These are phyloP conservation scores for Ophiostoma montium DNA, from an alignment of 2,329 filamentous ascomycete species.

Conservation along the genomic window DNA sequence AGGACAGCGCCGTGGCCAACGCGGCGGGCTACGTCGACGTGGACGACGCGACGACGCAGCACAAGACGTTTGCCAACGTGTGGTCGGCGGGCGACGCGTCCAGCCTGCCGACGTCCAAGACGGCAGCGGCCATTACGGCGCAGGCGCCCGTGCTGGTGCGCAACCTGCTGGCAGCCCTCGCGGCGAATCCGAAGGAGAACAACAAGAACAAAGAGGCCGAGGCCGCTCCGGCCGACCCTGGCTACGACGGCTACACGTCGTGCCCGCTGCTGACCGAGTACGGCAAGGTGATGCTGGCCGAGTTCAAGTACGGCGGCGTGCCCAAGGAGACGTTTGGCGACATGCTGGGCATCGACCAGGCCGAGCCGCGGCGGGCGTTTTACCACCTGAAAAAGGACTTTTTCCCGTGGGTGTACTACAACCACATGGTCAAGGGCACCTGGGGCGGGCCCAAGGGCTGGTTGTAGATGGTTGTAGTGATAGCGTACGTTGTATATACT, in stretches of 20 bases:
- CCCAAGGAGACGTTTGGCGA: slow-evolving; percentile 30
- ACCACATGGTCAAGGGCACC: slow-evolving; percentile 37
- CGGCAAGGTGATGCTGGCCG: slow-evolving; percentile 30
- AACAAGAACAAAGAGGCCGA: too few species aligned
- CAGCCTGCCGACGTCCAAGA: slow-evolving; percentile 41
- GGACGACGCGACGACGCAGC: slow-evolving; percentile 35
- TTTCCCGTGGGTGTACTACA: slow-evolving; percentile 43
- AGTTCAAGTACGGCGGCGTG: slow-evolving; percentile 33
- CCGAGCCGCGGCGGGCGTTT: slow-evolving; percentile 23
- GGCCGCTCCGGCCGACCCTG: slow-evolving; percentile 20
- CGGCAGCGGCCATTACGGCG: slow-evolving; percentile 29
- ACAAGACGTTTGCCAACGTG: slow-evolving; percentile 40
- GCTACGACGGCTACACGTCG: slow-evolving; percentile 30
- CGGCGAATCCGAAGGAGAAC: too few species aligned
- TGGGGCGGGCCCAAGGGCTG: slow-evolving; percentile 39
- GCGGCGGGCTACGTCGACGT: slow-evolving; percentile 44
- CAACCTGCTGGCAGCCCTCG: slow-evolving; percentile 25
- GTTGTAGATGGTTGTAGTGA: background rate
- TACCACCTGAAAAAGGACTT: slow-evolving; percentile 33
- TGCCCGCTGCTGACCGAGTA: slow-evolving; percentile 32
- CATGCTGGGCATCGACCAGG: slow-evolving; percentile 23
- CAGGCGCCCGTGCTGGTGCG: slow-evolving; percentile 29
- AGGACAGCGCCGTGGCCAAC: slow-evolving; percentile 38
- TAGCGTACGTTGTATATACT: too few species aligned
- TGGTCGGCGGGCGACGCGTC: slow-evolving; percentile 47